Evolutionary conservation across 106 monocot genomes (phyloP).

Genomic region (Posidonia australis): DNA sequence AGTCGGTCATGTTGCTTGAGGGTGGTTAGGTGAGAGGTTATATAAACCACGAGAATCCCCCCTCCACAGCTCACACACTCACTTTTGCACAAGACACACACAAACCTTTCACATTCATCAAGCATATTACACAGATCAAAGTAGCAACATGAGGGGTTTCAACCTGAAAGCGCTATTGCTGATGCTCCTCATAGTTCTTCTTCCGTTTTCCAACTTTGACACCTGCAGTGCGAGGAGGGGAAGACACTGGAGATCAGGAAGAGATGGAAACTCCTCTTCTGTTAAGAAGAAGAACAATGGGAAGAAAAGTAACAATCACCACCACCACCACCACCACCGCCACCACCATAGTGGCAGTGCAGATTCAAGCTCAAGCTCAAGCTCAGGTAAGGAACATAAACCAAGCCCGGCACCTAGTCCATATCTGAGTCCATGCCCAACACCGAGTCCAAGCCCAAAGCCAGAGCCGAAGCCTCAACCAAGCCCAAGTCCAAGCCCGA

Average conservation of each 20-base stretch:
- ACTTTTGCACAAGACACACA: neutral
- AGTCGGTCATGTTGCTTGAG: neutral
- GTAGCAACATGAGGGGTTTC: neutral
- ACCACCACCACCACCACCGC: conserved; percentile 5
- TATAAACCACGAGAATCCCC: neutral
- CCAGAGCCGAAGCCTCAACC: neutral
- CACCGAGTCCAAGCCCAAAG: neutral
- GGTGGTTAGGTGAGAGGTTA: neutral
- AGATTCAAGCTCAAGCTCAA: neutral
- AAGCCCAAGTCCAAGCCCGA: neutral
- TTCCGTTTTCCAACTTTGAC: conserved; percentile 6
- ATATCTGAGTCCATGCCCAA: neutral
- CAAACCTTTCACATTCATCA: too few species aligned
- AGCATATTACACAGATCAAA: neutral
- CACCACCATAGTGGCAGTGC: conserved; percentile 5
- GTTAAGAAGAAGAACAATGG: neutral
- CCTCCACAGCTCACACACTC: neutral
- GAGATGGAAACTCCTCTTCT: neutral
- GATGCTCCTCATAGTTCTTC: conserved; percentile 1
- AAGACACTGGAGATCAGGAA: conserved; percentile 14
- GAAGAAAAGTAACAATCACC: too few species aligned
- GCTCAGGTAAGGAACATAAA: neutral
- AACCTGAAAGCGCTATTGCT: conserved; percentile 1
- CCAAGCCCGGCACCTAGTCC: neutral
- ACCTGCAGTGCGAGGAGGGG: conserved; percentile 14